A percentile compares a stretch with the other conserved stretches of the same genome.
Evolutionary conservation across 768 basidiomycete genomes (phyloP).

Genomic region (Hygrophorus pudorinus): DNA sequence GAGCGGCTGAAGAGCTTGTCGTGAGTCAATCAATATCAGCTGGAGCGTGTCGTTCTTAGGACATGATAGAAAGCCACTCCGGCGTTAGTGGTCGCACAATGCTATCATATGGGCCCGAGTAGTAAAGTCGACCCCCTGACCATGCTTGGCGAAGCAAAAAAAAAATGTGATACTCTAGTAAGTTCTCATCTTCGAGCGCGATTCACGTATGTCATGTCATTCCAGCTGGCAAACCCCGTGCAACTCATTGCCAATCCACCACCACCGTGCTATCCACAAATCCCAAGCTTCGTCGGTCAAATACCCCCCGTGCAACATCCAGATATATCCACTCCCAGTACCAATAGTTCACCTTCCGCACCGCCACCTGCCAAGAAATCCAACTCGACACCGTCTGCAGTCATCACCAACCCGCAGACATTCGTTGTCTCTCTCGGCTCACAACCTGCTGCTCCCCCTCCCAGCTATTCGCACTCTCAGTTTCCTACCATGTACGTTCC

Average conservation of each 20-base stretch:
- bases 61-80: conserved; percentile 42
- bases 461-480: conserved; percentile 21
- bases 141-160: conserved; percentile 70
- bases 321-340: conserved; percentile 18
- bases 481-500: conserved; percentile 5
- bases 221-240: conserved; percentile 64
- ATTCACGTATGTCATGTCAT: conserved; percentile 10
- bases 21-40: conserved; percentile 33
- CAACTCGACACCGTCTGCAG: conserved; percentile 22
- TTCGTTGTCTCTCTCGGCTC: conserved; percentile 61
- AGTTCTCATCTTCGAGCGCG: conserved; percentile 14
- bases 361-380: conserved; percentile 19
- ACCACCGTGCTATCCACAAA: conserved; percentile 41
- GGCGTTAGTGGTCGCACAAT: conserved; percentile 68
- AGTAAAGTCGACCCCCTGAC: conserved; percentile 63
- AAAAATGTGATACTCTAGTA: conserved; percentile 69
- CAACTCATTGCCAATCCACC: conserved; percentile 60
- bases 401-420: conserved; percentile 63
- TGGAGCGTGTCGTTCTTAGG: neutral
- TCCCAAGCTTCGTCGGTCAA: conserved; percentile 31
- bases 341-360: conserved; percentile 17
- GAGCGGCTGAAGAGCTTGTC: conserved; percentile 74
- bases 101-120: conserved; percentile 63
- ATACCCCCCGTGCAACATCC: conserved; percentile 13
- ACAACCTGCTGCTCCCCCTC: conserved; percentile 34